Evolutionary conservation across 2,329 filamentous ascomycete species (phyloP).

Genomic region (Ceratocystis diversiconidia): DNA sequence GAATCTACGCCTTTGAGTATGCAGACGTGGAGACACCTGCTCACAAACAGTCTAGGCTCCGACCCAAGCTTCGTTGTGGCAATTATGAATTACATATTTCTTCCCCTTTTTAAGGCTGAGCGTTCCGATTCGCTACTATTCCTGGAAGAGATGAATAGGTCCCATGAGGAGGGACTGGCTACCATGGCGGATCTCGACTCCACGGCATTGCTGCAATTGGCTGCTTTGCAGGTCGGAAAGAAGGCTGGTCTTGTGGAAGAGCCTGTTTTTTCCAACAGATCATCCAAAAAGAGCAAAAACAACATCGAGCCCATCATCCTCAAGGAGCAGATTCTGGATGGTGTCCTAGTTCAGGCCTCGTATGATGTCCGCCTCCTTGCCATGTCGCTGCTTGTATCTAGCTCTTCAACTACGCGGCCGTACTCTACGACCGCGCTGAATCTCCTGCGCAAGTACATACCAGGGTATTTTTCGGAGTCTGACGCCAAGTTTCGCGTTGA

Average conservation of each 20-base stretch:
- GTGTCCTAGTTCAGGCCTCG: constrained; percentile 41
- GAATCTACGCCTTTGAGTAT: constrained; percentile 25
- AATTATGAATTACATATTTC: constrained; percentile 50
- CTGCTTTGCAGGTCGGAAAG: constrained; percentile 57
- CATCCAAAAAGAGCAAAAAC: constrained; percentile 17
- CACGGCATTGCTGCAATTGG: constrained; percentile 46
- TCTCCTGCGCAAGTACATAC: constrained; percentile 50
- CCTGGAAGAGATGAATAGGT: constrained; percentile 42
- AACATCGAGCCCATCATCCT: constrained; percentile 24
- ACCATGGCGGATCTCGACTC: constrained; percentile 32
- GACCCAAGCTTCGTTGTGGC: constrained; percentile 43
- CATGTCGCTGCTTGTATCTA: constrained; percentile 64
- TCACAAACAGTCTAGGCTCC: constrained; percentile 35
- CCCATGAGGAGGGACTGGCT: constrained; percentile 28
- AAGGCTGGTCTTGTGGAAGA: constrained; percentile 56
- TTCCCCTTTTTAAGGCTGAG: constrained; percentile 47
- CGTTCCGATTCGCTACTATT: constrained; percentile 40
- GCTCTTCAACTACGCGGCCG: constrained; percentile 58
- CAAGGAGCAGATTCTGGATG: constrained; percentile 34
- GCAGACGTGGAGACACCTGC: constrained; percentile 41
- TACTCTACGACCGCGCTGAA: constrained; percentile 48
- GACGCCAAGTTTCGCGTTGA: constrained; percentile 80
- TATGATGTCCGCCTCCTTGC: constrained; percentile 62
- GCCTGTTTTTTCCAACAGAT: constrained; percentile 26
- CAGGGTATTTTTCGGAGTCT: constrained; percentile 63